These are phyloP conservation scores for Lipomyces starkeyi DNA, from an alignment of 805 yeast genomes.

Conservation along the genomic window DNA sequence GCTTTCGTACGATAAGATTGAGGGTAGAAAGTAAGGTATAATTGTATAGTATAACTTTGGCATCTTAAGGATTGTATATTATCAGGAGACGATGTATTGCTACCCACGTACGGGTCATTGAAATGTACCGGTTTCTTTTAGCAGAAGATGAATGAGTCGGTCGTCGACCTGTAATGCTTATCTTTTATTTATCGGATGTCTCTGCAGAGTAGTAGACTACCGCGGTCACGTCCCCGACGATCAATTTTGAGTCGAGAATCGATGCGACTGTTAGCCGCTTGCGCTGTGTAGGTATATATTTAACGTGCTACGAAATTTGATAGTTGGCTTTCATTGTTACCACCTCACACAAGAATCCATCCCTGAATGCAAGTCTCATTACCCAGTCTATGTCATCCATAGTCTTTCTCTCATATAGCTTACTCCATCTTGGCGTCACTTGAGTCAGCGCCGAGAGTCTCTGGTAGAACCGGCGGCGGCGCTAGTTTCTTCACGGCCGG, in stretches of 20 bases:
- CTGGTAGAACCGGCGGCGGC: conserved; percentile 16
- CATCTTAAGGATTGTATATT: background rate
- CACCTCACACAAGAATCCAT: too few species aligned
- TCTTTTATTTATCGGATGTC: background rate
- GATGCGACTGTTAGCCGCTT: too few species aligned
- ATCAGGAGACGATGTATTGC: background rate
- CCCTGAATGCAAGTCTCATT: too few species aligned
- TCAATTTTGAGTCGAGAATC: too few species aligned
- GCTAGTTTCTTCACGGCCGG: conserved; percentile 21
- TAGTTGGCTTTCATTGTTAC: too few species aligned
- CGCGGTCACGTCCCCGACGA: too few species aligned
- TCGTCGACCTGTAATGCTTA: too few species aligned
- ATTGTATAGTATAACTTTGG: background rate
- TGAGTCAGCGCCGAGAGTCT: background rate
- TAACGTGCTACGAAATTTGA: too few species aligned
- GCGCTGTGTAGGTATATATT: too few species aligned
- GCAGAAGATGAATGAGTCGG: background rate
- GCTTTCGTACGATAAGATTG: conserved; percentile 31
- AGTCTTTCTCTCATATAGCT: background rate
- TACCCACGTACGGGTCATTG: background rate
- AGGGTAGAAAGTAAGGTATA: conserved; percentile 3
- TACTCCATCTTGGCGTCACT: background rate
- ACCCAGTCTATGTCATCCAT: background rate
- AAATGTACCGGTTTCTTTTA: background rate
- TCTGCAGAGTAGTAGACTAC: too few species aligned